These are phyloP conservation scores for Dissophora globulifera DNA, from an alignment of 192 early-diverging fungal species.

Conservation along the genomic window DNA sequence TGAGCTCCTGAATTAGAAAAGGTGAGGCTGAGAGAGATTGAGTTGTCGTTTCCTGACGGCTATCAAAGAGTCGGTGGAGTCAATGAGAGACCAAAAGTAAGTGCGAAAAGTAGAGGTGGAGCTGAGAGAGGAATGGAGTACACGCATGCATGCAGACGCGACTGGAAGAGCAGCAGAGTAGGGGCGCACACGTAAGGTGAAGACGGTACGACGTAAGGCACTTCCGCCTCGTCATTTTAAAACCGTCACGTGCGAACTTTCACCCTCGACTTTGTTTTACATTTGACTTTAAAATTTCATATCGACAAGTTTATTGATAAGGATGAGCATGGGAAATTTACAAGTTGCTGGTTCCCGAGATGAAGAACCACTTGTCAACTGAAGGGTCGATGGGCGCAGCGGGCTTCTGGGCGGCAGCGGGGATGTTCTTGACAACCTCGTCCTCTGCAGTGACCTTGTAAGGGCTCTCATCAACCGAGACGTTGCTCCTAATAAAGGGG, in stretches of 20 bases:
- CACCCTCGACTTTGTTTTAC: too few relatives aligned
- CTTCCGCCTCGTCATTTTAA: not conserved
- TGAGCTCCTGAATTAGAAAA: not conserved
- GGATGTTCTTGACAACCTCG: slow-evolving; percentile 66
- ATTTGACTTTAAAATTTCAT: too few relatives aligned
- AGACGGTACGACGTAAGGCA: slow-evolving; percentile 4
- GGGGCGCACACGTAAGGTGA: slow-evolving; percentile 26
- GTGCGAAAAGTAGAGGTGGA: too few relatives aligned
- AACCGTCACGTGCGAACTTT: not conserved
- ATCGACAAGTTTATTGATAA: too few relatives aligned
- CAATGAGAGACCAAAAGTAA: too few relatives aligned
- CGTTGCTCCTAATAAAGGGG: slow-evolving; percentile 65
- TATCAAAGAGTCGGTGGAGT: not conserved
- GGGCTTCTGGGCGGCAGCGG: slow-evolving; percentile 66
- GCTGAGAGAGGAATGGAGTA: slow-evolving; percentile 6
- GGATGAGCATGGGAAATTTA: too few relatives aligned
- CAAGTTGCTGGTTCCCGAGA: slow-evolving; percentile 79
- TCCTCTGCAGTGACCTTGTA: slow-evolving; percentile 70
- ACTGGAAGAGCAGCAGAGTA: not conserved
- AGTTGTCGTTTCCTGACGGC: not conserved
- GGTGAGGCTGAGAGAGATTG: slow-evolving; percentile 2
- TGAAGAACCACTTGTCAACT: slow-evolving; percentile 99
- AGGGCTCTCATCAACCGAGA: slow-evolving; percentile 77
- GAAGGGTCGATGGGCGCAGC: slow-evolving; percentile 82
- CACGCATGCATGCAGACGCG: slow-evolving; percentile 14